A percentile compares a stretch with the other conserved stretches of the same genome.
Conservation (phyloP, 2,329 filamentous ascomycete species). For the Botrytis paeoniae region DNA sequence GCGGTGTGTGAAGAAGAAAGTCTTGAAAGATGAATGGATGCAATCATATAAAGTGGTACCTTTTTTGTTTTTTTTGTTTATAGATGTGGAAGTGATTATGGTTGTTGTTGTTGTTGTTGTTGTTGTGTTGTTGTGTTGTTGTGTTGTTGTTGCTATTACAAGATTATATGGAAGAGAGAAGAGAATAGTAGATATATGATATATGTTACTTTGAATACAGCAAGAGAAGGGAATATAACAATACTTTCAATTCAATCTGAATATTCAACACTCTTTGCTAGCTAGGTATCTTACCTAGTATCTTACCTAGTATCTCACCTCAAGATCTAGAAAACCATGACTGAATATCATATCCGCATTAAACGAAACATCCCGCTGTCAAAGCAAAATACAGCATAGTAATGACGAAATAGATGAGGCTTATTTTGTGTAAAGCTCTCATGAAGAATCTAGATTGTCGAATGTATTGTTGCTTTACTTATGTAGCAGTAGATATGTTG, state of each 20-base stretch:
- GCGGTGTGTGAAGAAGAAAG: slow-evolving; percentile 11
- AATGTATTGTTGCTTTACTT: neutral
- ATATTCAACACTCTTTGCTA: neutral
- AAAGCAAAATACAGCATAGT: neutral
- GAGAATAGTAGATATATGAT: neutral
- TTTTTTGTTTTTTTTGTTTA: neutral
- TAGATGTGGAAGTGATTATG: neutral
- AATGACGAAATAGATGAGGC: neutral
- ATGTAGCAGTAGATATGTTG: neutral
- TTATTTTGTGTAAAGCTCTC: neutral
- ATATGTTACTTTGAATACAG: neutral
- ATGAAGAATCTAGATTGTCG: neutral
- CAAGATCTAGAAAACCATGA: neutral
- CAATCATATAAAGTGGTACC: slow-evolving; percentile 12
- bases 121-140: neutral
- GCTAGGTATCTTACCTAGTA: neutral
- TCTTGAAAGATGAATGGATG: slow-evolving; percentile 1
- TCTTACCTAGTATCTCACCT: neutral
- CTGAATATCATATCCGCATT: neutral
- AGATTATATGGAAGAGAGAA: neutral
- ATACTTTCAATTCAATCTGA: neutral
- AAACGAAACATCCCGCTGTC: slow-evolving; percentile 2
- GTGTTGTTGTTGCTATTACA: neutral
- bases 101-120: neutral
- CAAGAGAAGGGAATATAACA: neutral